phyloP scores from a whole-genome alignment of 1,139 yeast genomes.

The Yamadazyma atlantica region DNA sequence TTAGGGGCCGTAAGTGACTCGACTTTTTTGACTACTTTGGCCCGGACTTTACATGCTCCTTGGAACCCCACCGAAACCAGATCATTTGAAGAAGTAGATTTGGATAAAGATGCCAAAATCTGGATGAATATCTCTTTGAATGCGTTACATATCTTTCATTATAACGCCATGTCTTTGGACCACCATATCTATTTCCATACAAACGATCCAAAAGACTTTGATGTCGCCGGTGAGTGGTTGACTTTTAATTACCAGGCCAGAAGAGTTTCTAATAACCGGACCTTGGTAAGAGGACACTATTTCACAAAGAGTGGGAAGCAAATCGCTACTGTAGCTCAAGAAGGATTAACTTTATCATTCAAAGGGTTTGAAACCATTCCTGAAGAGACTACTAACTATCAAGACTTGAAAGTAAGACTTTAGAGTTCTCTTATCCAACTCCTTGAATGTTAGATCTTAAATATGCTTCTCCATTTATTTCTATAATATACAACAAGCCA shows the following conservation, averaged over 20 bases:
- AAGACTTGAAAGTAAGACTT: conserved; percentile 13
- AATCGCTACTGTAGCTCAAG: conserved; percentile 45
- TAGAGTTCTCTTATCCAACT: no score
- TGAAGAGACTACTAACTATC: conserved; percentile 12
- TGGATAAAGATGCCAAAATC: conserved; percentile 30
- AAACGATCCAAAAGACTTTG: conserved; percentile 25
- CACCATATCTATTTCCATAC: conserved; percentile 48
- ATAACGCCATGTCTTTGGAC: conserved; percentile 49
- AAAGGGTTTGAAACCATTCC: conserved; percentile 18
- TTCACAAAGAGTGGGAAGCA: conserved; percentile 33
- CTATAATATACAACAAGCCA: background rate
- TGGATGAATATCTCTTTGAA: conserved; percentile 37
- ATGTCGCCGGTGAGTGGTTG: conserved; percentile 42
- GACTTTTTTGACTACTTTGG: conserved; percentile 43
- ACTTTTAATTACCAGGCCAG: conserved; percentile 39
- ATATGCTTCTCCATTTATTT: no score
- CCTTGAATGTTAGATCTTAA: no score
- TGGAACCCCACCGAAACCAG: conserved; percentile 44
- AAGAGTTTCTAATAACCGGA: conserved; percentile 34
- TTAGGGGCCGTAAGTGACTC: conserved; percentile 43
- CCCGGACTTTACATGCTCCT: conserved; percentile 42
- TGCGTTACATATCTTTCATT: conserved; percentile 42
- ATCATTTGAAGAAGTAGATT: conserved; percentile 33
- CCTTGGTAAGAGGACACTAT: conserved; percentile 40
- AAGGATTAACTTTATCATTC: conserved; percentile 36